Evolutionary conservation across 805 yeast species (phyloP).

Genomic region (Metahyphopichia silvanorum): DNA sequence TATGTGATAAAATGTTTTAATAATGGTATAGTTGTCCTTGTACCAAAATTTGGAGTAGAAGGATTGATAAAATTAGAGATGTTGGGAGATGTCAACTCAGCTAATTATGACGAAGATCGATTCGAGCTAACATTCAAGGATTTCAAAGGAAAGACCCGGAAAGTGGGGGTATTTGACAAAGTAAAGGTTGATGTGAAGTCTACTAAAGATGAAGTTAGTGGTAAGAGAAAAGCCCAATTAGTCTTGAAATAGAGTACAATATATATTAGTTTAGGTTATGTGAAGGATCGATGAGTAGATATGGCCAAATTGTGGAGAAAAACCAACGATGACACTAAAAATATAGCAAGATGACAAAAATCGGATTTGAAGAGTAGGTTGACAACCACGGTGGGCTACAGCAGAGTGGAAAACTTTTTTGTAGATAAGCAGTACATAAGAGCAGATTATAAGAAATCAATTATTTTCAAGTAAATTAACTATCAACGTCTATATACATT

Average conservation of each 20-base stretch:
- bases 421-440: no score
- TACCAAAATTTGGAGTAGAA: constrained; percentile 95
- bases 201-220: constrained; percentile 79
- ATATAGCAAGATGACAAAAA: no score
- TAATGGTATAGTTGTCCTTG: constrained; percentile 91
- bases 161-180: constrained; percentile 75
- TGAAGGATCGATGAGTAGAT: no score
- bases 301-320: no score
- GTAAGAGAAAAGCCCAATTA: constrained; percentile 88
- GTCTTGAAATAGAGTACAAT: constrained; percentile 47
- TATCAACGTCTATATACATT: no score
- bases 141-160: constrained; percentile 41
- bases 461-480: no score
- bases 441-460: no score
- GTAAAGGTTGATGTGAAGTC: constrained; percentile 82
- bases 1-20: constrained; percentile 88
- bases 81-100: constrained; percentile 61
- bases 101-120: constrained; percentile 72
- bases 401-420: no score
- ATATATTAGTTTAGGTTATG: no score
- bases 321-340: no score
- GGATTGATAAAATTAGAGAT: constrained; percentile 82
- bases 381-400: no score
- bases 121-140: constrained; percentile 64
- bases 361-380: no score